Evolutionary conservation across 805 yeast species (phyloP).

Genomic region (Candida palmyrensis): DNA sequence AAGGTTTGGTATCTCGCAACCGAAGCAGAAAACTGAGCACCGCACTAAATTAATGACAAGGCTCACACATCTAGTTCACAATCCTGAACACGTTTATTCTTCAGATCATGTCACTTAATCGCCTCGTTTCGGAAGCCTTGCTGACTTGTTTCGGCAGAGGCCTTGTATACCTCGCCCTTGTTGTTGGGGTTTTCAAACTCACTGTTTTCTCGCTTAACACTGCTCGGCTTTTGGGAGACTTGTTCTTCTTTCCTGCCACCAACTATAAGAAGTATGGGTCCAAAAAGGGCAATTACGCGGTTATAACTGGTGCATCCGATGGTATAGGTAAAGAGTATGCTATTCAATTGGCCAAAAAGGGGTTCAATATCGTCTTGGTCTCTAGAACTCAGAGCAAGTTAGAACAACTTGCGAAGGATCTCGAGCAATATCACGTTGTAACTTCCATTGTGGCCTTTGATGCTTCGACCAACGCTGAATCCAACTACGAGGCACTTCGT

Average conservation of each 20-base stretch:
- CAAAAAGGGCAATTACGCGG: constrained; percentile 74
- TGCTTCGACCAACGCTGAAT: constrained; percentile 57
- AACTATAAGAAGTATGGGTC: constrained; percentile 72
- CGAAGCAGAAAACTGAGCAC: too few species aligned
- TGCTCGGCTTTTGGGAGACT: constrained; percentile 50
- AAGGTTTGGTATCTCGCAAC: too few species aligned
- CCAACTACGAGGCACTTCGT: constrained; percentile 50
- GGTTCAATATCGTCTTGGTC: constrained; percentile 77
- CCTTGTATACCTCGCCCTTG: constrained; percentile 30
- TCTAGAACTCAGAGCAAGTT: constrained; percentile 82
- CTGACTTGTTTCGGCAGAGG: constrained; percentile 6
- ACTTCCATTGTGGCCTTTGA: constrained; percentile 74
- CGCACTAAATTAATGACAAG: too few species aligned
- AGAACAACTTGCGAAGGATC: constrained; percentile 56
- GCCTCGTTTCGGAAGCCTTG: neutral
- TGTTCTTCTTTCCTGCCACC: constrained; percentile 60
- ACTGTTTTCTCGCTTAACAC: constrained; percentile 47
- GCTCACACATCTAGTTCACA: too few species aligned
- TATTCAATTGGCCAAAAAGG: constrained; percentile 75
- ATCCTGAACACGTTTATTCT: too few species aligned
- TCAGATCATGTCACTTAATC: neutral
- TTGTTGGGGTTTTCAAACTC: constrained; percentile 60
- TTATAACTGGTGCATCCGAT: constrained; percentile 95
- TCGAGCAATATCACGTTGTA: constrained; percentile 56
- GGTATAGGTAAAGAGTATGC: constrained; percentile 96